These are phyloP conservation scores for Penicillium ochrochloron DNA, from an alignment of 495 filamentous ascomycete species.

Conservation along the genomic window DNA sequence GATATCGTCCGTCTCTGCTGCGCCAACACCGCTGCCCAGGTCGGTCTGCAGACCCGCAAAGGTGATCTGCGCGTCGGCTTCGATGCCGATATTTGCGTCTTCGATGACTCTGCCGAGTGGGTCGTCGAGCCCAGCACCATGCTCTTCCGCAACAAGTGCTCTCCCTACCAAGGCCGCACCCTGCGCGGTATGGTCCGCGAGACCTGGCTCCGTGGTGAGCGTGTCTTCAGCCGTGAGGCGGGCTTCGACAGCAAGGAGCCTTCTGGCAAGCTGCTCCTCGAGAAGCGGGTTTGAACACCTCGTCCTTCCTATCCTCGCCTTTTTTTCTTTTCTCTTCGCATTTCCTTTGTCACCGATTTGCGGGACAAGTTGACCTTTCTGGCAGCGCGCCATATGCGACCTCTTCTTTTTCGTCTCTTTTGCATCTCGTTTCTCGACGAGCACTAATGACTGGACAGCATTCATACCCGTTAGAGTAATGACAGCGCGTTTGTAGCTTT, in stretches of 20 bases:
- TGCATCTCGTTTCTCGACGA: constrained; percentile 34
- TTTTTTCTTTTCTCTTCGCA: constrained; percentile 15
- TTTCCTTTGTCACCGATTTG: constrained; percentile 7
- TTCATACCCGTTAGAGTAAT: constrained; percentile 41
- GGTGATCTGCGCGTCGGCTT: constrained; percentile 82
- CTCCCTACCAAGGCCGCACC: constrained; percentile 83
- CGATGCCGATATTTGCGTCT: constrained; percentile 91
- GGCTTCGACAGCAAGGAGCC: constrained; percentile 66
- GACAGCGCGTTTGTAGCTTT: constrained; percentile 34
- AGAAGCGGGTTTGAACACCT: constrained; percentile 52
- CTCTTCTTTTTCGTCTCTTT: background rate
- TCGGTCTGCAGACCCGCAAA: constrained; percentile 82
- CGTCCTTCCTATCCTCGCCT: constrained; percentile 17
- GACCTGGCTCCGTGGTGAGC: constrained; percentile 85
- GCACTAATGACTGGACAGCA: constrained; percentile 39
- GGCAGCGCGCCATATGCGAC: constrained; percentile 19
- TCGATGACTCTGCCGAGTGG: constrained; percentile 83
- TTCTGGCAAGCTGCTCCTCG: constrained; percentile 64
- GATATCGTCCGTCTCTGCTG: constrained; percentile 86
- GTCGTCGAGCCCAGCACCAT: constrained; percentile 68
- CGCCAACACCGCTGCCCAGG: constrained; percentile 86
- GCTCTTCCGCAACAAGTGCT: constrained; percentile 95
- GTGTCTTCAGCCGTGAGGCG: constrained; percentile 66
- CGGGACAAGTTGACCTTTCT: constrained; percentile 25
- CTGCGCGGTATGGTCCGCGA: constrained; percentile 83